phyloP scores from a whole-genome alignment of 2,329 filamentous ascomycete species.

The Xylariaceae sp. region DNA sequence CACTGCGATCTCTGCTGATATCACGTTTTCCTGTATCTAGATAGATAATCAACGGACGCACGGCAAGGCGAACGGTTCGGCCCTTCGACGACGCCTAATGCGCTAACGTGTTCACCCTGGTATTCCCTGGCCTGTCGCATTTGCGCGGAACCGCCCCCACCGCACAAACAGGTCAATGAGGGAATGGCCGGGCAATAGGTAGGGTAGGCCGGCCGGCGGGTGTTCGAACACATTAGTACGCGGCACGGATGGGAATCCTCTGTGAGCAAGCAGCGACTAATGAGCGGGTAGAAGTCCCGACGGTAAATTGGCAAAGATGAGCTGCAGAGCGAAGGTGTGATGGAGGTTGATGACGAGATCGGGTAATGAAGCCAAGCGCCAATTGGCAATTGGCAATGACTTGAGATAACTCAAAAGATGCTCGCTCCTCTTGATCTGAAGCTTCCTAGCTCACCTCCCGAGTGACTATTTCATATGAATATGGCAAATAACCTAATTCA shows the following conservation, averaged over 20 bases:
- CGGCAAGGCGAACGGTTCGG: constrained; percentile 16
- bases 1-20: constrained; percentile 2
- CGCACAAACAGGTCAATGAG: neutral
- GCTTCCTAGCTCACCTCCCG: no score
- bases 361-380: neutral
- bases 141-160: neutral
- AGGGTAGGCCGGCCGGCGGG: neutral
- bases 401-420: neutral
- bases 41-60: neutral
- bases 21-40: constrained; percentile 3
- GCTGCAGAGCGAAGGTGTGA: constrained; percentile 2
- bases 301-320: constrained; percentile 6
- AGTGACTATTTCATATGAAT: no score
- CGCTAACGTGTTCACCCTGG: constrained; percentile 9
- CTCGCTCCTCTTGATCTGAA: no score
- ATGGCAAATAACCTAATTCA: no score
- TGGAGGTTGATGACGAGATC: neutral
- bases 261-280: neutral
- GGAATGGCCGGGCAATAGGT: neutral
- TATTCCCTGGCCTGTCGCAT: neutral
- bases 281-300: constrained; percentile 9
- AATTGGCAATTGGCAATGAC: neutral
- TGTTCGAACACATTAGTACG: neutral
- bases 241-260: neutral
- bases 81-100: constrained; percentile 11